Conservation (phyloP, 441 rosid species). For the Jatropha podagrica region DNA sequence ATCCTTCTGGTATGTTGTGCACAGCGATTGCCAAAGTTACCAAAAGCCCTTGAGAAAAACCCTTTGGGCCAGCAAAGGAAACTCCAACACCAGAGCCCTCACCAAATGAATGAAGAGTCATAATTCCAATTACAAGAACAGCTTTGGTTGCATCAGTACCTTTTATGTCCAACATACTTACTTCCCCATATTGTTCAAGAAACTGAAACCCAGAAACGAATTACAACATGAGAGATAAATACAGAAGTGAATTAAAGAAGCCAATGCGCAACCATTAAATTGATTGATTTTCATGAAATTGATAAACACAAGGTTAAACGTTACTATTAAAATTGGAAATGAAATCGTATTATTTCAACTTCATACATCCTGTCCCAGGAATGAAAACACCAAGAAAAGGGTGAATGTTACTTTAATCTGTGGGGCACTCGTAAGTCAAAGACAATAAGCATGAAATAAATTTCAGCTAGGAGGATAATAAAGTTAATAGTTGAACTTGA, state of each 20-base stretch:
- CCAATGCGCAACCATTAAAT: background rate
- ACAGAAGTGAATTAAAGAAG: background rate
- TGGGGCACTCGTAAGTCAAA: background rate
- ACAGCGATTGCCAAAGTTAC: conserved; percentile 98
- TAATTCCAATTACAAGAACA: conserved; percentile 94
- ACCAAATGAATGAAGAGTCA: conserved; percentile 99
- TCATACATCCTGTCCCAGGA: background rate
- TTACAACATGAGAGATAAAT: conserved; percentile 4
- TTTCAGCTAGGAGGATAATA: background rate
- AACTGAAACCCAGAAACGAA: conserved; percentile 52
- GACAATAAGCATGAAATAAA: conserved; percentile 13
- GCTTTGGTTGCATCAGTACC: conserved; percentile 97
- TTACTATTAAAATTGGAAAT: background rate
- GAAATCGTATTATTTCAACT: background rate
- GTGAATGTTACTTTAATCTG: background rate
- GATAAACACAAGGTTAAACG: background rate
- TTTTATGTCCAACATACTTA: conserved; percentile 96
- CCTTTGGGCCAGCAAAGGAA: conserved; percentile 95
- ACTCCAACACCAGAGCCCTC: conserved; percentile 99
- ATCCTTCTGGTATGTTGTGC: conserved; percentile 95
- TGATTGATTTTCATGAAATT: background rate
- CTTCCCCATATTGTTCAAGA: conserved; percentile 95
- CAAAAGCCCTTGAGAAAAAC: conserved; percentile 91
- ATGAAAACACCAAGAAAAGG: background rate
- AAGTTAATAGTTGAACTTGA: background rate